Conservation (phyloP, 495 filamentous ascomycete genomes). For the Aspergillus egyptiacus region DNA sequence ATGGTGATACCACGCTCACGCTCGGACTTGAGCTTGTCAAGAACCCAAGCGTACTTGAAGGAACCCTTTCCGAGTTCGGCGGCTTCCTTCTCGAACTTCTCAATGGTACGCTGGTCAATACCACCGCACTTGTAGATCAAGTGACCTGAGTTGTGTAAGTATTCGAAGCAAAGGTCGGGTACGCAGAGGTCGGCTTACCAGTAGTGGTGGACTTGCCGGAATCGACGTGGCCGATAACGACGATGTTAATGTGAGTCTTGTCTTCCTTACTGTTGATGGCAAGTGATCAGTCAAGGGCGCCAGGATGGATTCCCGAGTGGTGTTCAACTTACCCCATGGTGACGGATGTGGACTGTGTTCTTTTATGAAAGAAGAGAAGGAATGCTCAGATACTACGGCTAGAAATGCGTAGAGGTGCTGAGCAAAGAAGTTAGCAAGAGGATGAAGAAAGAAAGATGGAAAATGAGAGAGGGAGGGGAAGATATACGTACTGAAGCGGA, state of each 20-base stretch:
- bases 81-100: constrained; percentile 99
- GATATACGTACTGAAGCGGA: constrained; percentile 49
- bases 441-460: constrained; percentile 17
- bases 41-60: constrained; percentile 99
- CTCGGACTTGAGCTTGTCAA: constrained; percentile 99
- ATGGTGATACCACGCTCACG: constrained; percentile 99
- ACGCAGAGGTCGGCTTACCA: constrained; percentile 42
- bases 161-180: neutral
- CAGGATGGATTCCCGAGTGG: neutral
- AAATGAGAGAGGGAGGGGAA: constrained; percentile 25
- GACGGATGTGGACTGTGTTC: constrained; percentile 37
- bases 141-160: constrained; percentile 55
- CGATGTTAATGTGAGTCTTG: constrained; percentile 90
- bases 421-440: constrained; percentile 34
- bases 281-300: constrained; percentile 12
- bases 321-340: constrained; percentile 47
- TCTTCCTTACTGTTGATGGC: constrained; percentile 63
- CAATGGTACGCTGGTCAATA: constrained; percentile 99
- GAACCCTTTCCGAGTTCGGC: constrained; percentile 99
- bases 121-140: constrained; percentile 99
- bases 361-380: constrained; percentile 42
- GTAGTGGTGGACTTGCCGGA: constrained; percentile 99
- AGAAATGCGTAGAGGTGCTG: constrained; percentile 47
- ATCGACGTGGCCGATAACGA: constrained; percentile 99
- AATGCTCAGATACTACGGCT: constrained; percentile 50